Percentiles rank a stretch among this genome's conserved stretches.
Evolutionary conservation across 148 eudicot genomes (phyloP).

Genomic region (Talinum fruticosum): DNA sequence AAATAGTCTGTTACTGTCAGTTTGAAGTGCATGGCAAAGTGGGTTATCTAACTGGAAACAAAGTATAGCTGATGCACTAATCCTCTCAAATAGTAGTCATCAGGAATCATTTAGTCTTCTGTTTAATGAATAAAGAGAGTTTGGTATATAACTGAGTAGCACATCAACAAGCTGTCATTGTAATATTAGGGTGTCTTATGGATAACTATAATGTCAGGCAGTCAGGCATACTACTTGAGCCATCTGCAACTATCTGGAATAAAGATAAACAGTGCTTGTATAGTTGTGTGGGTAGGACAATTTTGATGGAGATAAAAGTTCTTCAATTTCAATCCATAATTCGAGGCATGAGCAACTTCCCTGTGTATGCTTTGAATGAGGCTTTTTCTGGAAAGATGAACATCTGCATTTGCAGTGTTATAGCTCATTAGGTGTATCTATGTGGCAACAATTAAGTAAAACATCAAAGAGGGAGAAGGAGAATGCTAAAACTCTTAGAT

Average conservation of each 20-base stretch:
- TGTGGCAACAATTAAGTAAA: not conserved
- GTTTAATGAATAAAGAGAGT: not conserved
- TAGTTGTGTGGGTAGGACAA: not conserved
- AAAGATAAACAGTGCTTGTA: not conserved
- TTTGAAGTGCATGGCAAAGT: not conserved
- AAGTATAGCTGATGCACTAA: not conserved
- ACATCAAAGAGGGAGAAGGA: not conserved
- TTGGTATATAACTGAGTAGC: not conserved
- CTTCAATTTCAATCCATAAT: not conserved
- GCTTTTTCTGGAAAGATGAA: not conserved
- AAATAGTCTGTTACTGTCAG: not conserved
- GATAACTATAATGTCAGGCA: no score
- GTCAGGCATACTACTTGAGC: no score
- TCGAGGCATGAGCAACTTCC: not conserved
- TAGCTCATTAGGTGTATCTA: not conserved
- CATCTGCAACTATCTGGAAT: not conserved
- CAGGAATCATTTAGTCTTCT: not conserved
- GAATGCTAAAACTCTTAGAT: not conserved
- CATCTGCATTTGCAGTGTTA: not conserved
- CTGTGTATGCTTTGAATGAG: not conserved
- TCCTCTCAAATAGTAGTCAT: not conserved
- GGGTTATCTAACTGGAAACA: not conserved
- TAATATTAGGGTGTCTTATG: not conserved
- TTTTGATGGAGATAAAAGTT: not conserved
- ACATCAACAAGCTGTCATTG: not conserved